A percentile compares a stretch with the other conserved stretches of the same genome.
These are phyloP conservation scores for Debaryomycetaceae sp. DNA, from an alignment of 1,139 yeast genomes.

Conservation along the genomic window DNA sequence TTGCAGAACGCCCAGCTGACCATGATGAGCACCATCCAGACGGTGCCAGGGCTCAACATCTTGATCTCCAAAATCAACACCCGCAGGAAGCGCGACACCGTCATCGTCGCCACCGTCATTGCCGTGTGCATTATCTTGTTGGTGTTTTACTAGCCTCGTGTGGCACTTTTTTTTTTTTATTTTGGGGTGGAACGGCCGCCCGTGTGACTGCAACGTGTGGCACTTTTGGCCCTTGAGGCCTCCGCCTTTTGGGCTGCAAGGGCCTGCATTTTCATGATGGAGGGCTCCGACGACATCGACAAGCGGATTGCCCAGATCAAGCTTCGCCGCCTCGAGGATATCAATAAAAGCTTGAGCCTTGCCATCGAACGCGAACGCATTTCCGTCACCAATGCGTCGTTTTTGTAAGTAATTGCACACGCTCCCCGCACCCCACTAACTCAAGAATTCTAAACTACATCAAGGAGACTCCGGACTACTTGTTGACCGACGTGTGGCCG, in stretches of 20 bases:
- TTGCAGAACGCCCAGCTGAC: conserved; percentile 63
- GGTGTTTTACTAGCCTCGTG: conserved; percentile 42
- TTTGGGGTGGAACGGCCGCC: neutral
- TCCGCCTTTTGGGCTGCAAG: neutral
- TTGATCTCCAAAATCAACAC: conserved; percentile 79
- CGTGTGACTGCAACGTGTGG: neutral
- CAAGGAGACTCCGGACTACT: conserved; percentile 47
- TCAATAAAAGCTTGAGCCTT: conserved; percentile 51
- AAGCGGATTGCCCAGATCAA: conserved; percentile 39
- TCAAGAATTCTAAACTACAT: conserved; percentile 38
- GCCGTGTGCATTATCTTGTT: conserved; percentile 68
- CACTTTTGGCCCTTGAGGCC: neutral
- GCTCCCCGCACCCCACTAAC: conserved; percentile 11
- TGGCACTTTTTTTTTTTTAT: conserved; percentile 1
- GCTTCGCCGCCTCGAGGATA: conserved; percentile 58
- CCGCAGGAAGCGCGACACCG: conserved; percentile 80
- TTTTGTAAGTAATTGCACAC: conserved; percentile 23
- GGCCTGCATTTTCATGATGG: conserved; percentile 1
- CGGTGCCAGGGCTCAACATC: conserved; percentile 79
- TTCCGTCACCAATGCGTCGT: conserved; percentile 65
- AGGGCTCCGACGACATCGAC: conserved; percentile 1
- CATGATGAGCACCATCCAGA: conserved; percentile 55
- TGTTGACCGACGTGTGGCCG: conserved; percentile 50
- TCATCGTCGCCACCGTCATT: conserved; percentile 75
- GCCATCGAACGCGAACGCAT: conserved; percentile 57